Evolutionary conservation across 176 grass and related monocot species (phyloP), one percentile per base, ranked within the genome.

Genomic region (Eleusine coracana): DNA sequence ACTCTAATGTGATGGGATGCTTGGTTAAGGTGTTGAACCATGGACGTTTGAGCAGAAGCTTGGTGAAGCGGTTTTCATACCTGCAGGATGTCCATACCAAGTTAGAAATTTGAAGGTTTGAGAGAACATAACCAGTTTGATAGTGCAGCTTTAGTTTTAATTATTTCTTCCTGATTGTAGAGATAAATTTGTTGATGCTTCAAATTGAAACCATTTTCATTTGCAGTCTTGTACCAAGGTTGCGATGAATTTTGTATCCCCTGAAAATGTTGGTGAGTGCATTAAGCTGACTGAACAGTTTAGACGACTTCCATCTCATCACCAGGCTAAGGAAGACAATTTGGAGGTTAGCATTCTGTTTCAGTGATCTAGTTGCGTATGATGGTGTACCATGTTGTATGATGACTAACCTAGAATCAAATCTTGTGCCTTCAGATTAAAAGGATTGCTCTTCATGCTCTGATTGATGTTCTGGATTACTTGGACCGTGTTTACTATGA

Each of bases 21-120:
- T 41, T 86, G 27, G 42, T 82, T 52, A 7, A 97, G 94, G 94
- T 79, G 77, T 97, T 88, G 95, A 94, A 73, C 92, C 95, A 2
- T 97, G 95, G 92, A 97, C 92, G 0, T 92, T 97, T 54, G 92
- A 90, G 71, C 92, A 97, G 86, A 97, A 90, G 75, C 84, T 97
- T 75, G 95, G 95, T 16, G 92, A 97, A 48, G 95, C 95, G 0
- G 90, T 97, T 29, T 89, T 97, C 45, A 91, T 97, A 55, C 92
- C 95, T 54, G 95, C 92, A 48, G 92, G 95, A 48, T 97, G 95
- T 78, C 83, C 95, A n/a, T 92, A 97, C 73, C 95, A 97, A 88
- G 95, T 97, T 10, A 89, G 95, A 70, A 97, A 97, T 71, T 66
- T 97, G 41, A 91, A 97, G 95, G 92, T 97, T 65, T 56, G 78